phyloP scores from a whole-genome alignment of 345 rosid species.

The Sisymbrium irio region DNA sequence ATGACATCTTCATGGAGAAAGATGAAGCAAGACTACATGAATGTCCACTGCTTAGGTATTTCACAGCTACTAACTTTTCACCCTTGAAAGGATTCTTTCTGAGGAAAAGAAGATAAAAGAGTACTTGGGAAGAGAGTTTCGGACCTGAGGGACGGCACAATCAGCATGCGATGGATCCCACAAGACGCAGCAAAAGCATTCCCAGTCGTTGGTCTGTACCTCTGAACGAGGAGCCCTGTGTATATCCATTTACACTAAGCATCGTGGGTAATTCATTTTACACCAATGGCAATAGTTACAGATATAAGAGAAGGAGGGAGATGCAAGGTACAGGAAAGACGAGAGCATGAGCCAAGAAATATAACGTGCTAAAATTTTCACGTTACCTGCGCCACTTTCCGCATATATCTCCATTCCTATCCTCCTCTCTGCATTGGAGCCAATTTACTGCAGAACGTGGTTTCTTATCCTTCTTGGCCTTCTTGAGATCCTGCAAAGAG shows the following conservation, averaged over 20 bases:
- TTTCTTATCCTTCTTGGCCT: slow-evolving; percentile 32
- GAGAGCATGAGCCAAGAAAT: slow-evolving; percentile 14
- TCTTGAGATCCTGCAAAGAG: slow-evolving; percentile 44
- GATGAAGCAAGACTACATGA: slow-evolving; percentile 10
- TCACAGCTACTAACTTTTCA: slow-evolving; percentile 11
- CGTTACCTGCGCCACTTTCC: slow-evolving; percentile 99
- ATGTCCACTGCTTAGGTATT: slow-evolving; percentile 7
- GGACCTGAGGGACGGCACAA: slow-evolving; percentile 91
- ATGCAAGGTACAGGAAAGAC: slow-evolving; percentile 4
- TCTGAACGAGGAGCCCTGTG: slow-evolving; percentile 90
- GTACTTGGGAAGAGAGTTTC: background rate
- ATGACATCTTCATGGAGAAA: slow-evolving; percentile 1
- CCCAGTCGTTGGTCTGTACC: slow-evolving; percentile 90
- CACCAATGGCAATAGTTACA: background rate
- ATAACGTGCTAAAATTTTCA: slow-evolving; percentile 10
- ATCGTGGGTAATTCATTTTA: slow-evolving; percentile 3
- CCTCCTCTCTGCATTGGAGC: slow-evolving; percentile 83
- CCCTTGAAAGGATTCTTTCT: background rate
- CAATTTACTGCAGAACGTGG: slow-evolving; percentile 59
- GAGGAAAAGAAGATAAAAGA: background rate
- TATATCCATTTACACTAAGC: slow-evolving; percentile 21
- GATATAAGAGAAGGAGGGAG: slow-evolving; percentile 1
- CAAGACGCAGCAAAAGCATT: slow-evolving; percentile 72
- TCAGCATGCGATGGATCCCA: slow-evolving; percentile 93
- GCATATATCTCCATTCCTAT: slow-evolving; percentile 53